Base-by-base conservation (phyloP, 2,329 filamentous ascomycete species). In the Zymoseptoria crescenta region DNA sequence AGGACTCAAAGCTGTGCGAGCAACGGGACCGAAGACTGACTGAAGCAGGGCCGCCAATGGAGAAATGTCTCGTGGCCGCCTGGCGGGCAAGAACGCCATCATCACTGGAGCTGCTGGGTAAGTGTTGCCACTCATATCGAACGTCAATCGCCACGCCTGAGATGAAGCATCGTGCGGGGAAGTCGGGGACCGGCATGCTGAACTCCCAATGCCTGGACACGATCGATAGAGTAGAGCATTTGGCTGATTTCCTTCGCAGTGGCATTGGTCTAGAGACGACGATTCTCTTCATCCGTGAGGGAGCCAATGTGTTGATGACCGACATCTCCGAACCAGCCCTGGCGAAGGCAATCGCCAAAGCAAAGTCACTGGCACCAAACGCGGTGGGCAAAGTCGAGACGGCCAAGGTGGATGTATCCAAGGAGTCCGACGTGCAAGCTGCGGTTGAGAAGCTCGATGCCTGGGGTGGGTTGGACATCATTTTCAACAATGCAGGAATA, bases 401-500 rank as follows among this genome's bases (percentile, higher is more conserved):
- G 52, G 74, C 76, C 61, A 77, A 82, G 64, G 87, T 85, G 75
- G 91, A 96, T 71, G 92, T 96, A 57, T 91, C 89, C 73, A 92
- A 91, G 70, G 92, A 96, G 74, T 75, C 82, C 61, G 83, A 94
- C 58, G 85, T 96, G 30, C 78, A 91, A 70, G 84, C 85, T 58
- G 84, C 88, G 72, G 80, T 96, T 56, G 87, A 89, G 66, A 77
- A 82, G 8, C 77, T 93, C 59, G 92, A 96, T 74, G 72, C 83
- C 59, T 95, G 89, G 88, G 92, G 92, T 70, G 92, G 92, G 51
- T 76, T 94, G 2, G 92, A 96, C 73, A 80, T 96, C 71, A 89
- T 96, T 69, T 96, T 96, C 85, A 96, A 96, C 84, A 96, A 96
- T 74, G 92, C 92, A 24, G 92, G 92, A 57, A 96, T 96, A 75